Evolutionary conservation across 1,284 basidiomycete genomes (phyloP).

Genomic region (Fistulinella cinereoalba): DNA sequence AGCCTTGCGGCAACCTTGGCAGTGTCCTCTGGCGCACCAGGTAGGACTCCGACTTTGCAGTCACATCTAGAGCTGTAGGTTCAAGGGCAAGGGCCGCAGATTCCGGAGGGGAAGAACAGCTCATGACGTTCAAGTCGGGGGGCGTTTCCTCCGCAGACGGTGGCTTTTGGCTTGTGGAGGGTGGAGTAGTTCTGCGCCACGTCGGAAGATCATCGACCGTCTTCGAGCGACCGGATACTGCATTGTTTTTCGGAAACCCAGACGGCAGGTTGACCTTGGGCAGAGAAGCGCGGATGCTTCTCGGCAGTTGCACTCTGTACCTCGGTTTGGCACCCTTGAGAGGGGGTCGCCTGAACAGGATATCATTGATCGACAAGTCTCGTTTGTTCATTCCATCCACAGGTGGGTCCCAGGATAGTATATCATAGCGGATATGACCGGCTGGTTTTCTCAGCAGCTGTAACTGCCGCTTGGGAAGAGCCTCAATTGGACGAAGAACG

Average conservation of each 20-base stretch:
- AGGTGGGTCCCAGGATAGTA: constrained; percentile 75
- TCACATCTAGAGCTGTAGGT: constrained; percentile 7
- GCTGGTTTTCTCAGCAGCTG: constrained; percentile 39
- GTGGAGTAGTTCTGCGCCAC: constrained; percentile 49
- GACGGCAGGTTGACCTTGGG: constrained; percentile 48
- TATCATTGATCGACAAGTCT: constrained; percentile 67
- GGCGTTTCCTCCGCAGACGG: constrained; percentile 10
- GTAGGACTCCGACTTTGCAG: constrained; percentile 19
- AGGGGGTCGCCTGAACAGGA: constrained; percentile 57
- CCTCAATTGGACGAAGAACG: constrained; percentile 40
- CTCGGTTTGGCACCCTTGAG: constrained; percentile 44
- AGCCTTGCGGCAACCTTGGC: constrained; percentile 51
- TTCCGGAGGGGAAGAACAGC: constrained; percentile 28
- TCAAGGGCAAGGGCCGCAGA: constrained; percentile 8
- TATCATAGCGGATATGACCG: constrained; percentile 56
- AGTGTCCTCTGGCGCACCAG: constrained; percentile 29
- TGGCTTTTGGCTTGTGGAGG: constrained; percentile 9
- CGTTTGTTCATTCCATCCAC: constrained; percentile 60
- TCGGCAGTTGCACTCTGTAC: constrained; percentile 58
- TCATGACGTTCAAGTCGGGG: constrained; percentile 27
- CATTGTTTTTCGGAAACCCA: constrained; percentile 22
- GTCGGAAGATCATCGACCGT: constrained; percentile 50
- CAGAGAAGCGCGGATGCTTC: constrained; percentile 17
- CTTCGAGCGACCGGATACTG: constrained; percentile 46
- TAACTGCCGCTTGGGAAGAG: constrained; percentile 47